phyloP scores from a whole-genome alignment of 805 yeast genomes.

The Yarrowia sp. region DNA sequence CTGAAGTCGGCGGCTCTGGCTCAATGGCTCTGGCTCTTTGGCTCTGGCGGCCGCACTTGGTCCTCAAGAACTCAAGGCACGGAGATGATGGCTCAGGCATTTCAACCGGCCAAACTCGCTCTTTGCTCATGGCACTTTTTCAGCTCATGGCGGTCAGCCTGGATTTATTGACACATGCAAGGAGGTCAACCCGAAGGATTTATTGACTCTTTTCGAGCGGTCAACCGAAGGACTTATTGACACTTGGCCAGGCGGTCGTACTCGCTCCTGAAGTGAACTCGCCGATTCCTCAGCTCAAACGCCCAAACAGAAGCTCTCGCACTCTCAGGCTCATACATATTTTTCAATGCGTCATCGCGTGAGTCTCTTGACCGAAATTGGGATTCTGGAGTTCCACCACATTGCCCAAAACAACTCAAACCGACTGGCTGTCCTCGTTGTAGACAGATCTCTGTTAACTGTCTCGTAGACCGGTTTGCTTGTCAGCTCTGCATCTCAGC shows the following conservation, averaged over 20 bases:
- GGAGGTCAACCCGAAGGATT: slow-evolving; percentile 3
- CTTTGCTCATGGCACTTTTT: background rate
- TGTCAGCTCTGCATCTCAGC: slow-evolving; percentile 11
- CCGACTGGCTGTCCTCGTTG: background rate
- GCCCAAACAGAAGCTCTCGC: slow-evolving; percentile 4
- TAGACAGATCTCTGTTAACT: no score
- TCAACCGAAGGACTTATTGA: background rate
- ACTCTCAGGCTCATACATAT: background rate
- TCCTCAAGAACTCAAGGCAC: slow-evolving; percentile 6
- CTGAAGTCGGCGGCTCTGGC: background rate
- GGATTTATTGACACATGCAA: background rate
- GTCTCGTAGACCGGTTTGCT: background rate
- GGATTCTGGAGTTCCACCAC: slow-evolving; percentile 2
- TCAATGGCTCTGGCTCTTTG: background rate
- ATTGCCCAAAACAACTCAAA: background rate
- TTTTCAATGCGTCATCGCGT: background rate
- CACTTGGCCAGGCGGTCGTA: slow-evolving; percentile 2
- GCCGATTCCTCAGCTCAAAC: slow-evolving; percentile 1
- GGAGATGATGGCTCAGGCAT: background rate
- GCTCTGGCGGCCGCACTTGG: slow-evolving; percentile 11
- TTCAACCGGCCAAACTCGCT: background rate
- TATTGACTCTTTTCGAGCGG: background rate
- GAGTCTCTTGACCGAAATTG: background rate
- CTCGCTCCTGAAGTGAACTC: background rate
- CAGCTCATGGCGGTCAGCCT: slow-evolving; percentile 7